phyloP scores from a whole-genome alignment of 805 yeast genomes.

The Candida ficus region DNA sequence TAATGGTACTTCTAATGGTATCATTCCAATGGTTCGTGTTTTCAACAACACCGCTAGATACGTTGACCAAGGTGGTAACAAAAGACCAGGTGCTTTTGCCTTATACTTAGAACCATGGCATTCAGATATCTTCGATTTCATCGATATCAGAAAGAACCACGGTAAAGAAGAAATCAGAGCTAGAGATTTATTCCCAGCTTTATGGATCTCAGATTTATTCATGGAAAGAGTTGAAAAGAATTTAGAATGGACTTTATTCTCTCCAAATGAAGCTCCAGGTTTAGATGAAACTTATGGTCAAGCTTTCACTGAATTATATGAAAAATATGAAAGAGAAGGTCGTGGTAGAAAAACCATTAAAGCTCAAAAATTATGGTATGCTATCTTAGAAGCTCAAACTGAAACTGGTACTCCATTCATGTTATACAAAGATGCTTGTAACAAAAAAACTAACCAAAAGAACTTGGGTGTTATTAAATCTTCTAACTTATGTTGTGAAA shows the following conservation, averaged over 20 bases:
- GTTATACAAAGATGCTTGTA: constrained; percentile 91
- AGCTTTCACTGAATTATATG: constrained; percentile 69
- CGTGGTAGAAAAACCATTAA: constrained; percentile 58
- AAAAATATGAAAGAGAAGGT: constrained; percentile 65
- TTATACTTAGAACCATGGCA: constrained; percentile 97
- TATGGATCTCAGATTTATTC: constrained; percentile 93
- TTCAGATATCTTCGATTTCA: constrained; percentile 78
- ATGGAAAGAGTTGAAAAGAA: constrained; percentile 83
- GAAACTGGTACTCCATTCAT: constrained; percentile 97
- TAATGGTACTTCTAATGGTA: constrained; percentile 87
- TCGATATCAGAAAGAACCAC: constrained; percentile 86
- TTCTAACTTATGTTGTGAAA: constrained; percentile 91
- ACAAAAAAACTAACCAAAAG: constrained; percentile 81
- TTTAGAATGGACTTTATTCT: constrained; percentile 83
- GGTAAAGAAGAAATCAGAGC: constrained; percentile 95
- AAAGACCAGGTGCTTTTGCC: constrained; percentile 97
- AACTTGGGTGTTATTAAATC: constrained; percentile 90
- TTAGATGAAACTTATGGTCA: constrained; percentile 79
- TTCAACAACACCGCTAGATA: constrained; percentile 94
- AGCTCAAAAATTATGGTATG: constrained; percentile 90
- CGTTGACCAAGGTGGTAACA: constrained; percentile 98
- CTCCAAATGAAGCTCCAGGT: constrained; percentile 87
- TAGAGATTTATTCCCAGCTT: constrained; percentile 85
- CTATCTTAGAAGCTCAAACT: constrained; percentile 85
- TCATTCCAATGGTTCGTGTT: constrained; percentile 94